Percentiles rank a stretch among this genome's conserved stretches.
phyloP scores from a whole-genome alignment of 129 eudicot genomes.

The Smallanthus sonchifolius region DNA sequence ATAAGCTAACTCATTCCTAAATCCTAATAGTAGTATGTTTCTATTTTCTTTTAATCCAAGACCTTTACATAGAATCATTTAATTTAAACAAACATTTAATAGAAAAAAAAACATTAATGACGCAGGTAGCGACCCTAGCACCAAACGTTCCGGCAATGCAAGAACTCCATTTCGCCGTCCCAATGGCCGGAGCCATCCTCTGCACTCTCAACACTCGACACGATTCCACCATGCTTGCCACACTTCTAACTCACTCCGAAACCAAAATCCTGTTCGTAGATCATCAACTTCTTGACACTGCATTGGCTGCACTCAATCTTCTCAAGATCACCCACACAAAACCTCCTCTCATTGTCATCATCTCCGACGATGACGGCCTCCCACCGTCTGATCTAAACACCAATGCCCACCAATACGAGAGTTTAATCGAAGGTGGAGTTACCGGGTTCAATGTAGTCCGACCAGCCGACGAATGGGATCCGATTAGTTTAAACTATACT shows the following conservation, averaged over 20 bases:
- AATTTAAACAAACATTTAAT: neutral
- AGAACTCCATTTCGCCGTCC: slow-evolving; percentile 91
- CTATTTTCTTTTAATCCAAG: too few relatives aligned
- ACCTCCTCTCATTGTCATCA: slow-evolving; percentile 46
- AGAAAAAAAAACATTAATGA: neutral
- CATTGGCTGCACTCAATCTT: slow-evolving; percentile 47
- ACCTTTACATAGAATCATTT: too few relatives aligned
- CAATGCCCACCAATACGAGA: slow-evolving; percentile 29
- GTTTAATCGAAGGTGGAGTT: slow-evolving; percentile 28
- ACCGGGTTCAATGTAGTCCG: slow-evolving; percentile 37
- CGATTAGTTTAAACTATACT: slow-evolving; percentile 76
- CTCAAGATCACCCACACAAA: slow-evolving; percentile 18
- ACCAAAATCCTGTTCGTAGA: slow-evolving; percentile 75
- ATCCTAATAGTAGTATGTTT: too few relatives aligned
- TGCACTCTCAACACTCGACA: slow-evolving; percentile 79
- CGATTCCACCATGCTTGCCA: slow-evolving; percentile 57
- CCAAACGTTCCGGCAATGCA: slow-evolving; percentile 92
- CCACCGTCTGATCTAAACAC: neutral
- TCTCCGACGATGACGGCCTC: slow-evolving; percentile 27
- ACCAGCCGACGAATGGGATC: slow-evolving; percentile 70
- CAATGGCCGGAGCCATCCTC: slow-evolving; percentile 91
- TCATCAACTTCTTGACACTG: slow-evolving; percentile 46
- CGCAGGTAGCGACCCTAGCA: slow-evolving; percentile 72
- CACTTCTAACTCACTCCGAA: slow-evolving; percentile 62
- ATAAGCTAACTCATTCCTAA: too few relatives aligned